phyloP scores from a whole-genome alignment of 768 basidiomycete genomes.

The Lentinus tigrinus region DNA sequence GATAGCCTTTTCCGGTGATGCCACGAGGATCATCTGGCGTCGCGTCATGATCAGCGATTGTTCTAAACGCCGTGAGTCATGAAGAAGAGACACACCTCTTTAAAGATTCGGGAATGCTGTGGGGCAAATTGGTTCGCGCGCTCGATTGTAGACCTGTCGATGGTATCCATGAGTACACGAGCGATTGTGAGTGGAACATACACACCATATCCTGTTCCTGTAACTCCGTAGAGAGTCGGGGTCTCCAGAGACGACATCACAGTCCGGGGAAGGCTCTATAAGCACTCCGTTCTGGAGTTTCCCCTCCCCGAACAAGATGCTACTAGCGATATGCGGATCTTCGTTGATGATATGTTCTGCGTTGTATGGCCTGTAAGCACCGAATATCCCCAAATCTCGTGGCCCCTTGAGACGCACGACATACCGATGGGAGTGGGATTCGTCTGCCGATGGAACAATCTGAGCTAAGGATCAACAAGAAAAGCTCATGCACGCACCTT shows the following conservation, averaged over 20 bases:
- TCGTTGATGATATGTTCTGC: slow-evolving; percentile 34
- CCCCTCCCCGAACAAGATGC: slow-evolving; percentile 42
- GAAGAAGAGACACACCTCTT: slow-evolving; percentile 7
- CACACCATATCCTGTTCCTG: slow-evolving; percentile 36
- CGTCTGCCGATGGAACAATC: background rate
- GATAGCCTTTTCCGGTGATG: slow-evolving; percentile 13
- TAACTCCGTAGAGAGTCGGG: slow-evolving; percentile 28
- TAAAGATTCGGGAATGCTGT: slow-evolving; percentile 37
- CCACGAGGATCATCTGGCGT: slow-evolving; percentile 13
- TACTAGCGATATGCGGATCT: slow-evolving; percentile 32
- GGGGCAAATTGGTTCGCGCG: slow-evolving; percentile 38
- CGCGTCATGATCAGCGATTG: background rate
- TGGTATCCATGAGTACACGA: background rate
- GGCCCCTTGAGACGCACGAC: background rate
- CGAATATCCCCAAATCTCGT: background rate
- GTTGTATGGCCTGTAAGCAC: background rate
- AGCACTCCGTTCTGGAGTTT: slow-evolving; percentile 40
- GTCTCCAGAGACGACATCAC: slow-evolving; percentile 32
- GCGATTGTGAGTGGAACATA: background rate
- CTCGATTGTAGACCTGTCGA: slow-evolving; percentile 35
- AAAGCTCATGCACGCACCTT: slow-evolving; percentile 28
- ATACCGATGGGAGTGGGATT: background rate
- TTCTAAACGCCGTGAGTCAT: background rate
- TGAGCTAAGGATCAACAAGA: background rate
- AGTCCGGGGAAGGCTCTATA: slow-evolving; percentile 31